Evolutionary conservation across 352 stramenopile species (phyloP), one percentile per base, ranked within the genome.

Genomic region (Plasmopara halstedii): DNA sequence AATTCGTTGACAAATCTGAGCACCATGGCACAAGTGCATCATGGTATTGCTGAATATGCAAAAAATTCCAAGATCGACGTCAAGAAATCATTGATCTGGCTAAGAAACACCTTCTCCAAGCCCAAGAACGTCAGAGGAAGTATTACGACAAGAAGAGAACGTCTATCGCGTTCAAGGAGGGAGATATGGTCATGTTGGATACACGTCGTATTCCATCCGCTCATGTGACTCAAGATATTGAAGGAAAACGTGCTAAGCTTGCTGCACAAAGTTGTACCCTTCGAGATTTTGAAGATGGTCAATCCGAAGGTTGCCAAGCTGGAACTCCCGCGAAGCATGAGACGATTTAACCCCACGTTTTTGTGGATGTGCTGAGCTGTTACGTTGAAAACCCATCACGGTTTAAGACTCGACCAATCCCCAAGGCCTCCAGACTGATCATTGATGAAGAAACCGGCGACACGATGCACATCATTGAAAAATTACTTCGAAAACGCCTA

Each of bases 51-150:
- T 33, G 40, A 56, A 38, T 55, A 56, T 27, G 32, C 39, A 21
- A 56, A 56, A 14, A 29, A 10, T 4, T 29, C 11, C 6, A 2
- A 2, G 46, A 47, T 11, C 11, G 23, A 27, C 25, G 37, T 21
- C 38, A 56, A 37, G 18, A 50, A 9, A 50, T 50, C 18, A 50
- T 49, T 23, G 39, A 32, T 40, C 15, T 29, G 25, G 36, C 36
- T 19, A 45, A 46, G 25, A 34, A 40, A 6, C 4, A 46, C 2
- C 15, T 18, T 17, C 31, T 35, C 13, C 5, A 6, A 36, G 46
- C 47, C 20, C 47, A 54, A 48, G 29, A 43, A 22, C 31, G 29
- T 41, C 37, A 53, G 6, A 47, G 46, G 23, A 53, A 46, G 20
- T 42, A 43, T 20, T 42, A 48, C 6, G 29, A 48, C 21, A 42